phyloP scores from a whole-genome alignment of 2,329 filamentous ascomycete species.

The Penicillium capsulatum region DNA sequence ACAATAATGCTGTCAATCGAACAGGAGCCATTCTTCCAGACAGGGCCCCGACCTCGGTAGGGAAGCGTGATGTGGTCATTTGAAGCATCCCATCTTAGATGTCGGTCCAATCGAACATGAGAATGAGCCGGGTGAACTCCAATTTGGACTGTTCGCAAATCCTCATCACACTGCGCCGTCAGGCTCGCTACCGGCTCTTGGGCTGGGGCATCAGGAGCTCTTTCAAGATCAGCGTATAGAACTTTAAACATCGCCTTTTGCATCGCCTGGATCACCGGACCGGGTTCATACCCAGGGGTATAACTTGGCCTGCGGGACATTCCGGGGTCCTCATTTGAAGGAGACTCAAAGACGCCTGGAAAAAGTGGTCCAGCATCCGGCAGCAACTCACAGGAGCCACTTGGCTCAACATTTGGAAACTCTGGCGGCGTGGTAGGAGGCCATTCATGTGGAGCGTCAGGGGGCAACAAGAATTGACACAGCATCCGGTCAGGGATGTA shows the following conservation, averaged over 20 bases:
- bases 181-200: constrained; percentile 7
- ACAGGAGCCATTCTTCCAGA: constrained; percentile 22
- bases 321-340: no score
- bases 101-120: neutral
- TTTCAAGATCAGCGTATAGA: constrained; percentile 29
- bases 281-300: no score
- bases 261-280: constrained; percentile 3
- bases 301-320: no score
- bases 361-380: no score
- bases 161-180: constrained; percentile 11
- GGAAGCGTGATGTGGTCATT: constrained; percentile 4
- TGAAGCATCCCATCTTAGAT: neutral
- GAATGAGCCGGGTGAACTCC: constrained; percentile 12
- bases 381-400: no score
- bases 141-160: constrained; percentile 19
- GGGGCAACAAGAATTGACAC: constrained; percentile 1
- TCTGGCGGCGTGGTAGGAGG: no score
- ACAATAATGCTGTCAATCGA: constrained; percentile 33
- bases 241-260: constrained; percentile 26
- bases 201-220: constrained; percentile 22
- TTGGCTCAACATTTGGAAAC: no score
- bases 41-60: constrained; percentile 32
- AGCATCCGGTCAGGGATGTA: constrained; percentile 1
- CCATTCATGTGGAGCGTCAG: no score
- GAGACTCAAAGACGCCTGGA: no score